Base-by-base conservation (phyloP, 768 basidiomycete species). In the button mushroom (Agaricus bisporus) region DNA sequence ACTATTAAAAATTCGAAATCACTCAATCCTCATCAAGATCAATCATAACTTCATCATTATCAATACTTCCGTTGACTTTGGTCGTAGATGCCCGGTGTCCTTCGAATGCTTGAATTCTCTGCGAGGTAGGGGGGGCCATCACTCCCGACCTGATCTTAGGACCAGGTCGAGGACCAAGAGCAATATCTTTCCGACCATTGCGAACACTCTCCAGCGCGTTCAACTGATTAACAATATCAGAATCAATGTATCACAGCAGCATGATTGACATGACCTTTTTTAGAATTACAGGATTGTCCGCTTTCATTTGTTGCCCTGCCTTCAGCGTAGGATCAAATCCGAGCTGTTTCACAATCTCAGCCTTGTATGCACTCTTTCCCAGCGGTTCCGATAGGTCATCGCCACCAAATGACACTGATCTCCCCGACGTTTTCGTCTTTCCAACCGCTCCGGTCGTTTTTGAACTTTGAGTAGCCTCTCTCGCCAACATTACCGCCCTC, bases 321-420 rank as follows among this genome's bases (percentile, higher is more conserved):
- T 82, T 84, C 7, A 73, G 62, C 2, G 82, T 80, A 22, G 91
- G 91, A 67, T 93, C 88, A 55, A 92, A 93, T 1, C 91, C 91
- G 3, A 93, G 72, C 4, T 78, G 73, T 61, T 84, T 84, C 61
- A 93, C 81, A 20, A 87, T 66, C 47, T 73, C 72, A 0, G 85
- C 82, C 37, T 84, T 83, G 64, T 86, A 92, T 1, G 80, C 48
- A 28, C 43, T 66, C 56, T 62, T 60, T 46, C 53, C 39, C 28
- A 18, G 25, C 11, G 32, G 11, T 32, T 1, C 25, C 38, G 42
- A 48, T 45, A 26, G 6, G 17, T 26, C 46, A 20, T 48, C 12
- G 20, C 32, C 53, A 20, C 12, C 45, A 26, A 32, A 14, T 2
- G 41, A 42, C 15, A 22, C 56, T 6, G 14, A 25, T 35, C 63